phyloP scores from a whole-genome alignment of 2,329 filamentous ascomycete species.

The Aspergillus neotritici region DNA sequence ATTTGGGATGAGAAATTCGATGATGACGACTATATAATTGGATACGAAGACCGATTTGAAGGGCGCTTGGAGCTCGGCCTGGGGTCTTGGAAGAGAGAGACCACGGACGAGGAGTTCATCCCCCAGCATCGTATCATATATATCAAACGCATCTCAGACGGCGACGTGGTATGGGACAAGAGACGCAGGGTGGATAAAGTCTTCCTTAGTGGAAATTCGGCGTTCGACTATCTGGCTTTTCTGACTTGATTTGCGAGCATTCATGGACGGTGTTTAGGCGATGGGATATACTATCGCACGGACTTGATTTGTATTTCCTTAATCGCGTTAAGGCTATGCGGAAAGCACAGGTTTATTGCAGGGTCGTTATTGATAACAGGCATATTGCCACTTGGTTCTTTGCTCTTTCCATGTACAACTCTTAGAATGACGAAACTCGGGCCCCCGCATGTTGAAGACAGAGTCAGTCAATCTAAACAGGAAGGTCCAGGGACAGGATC shows the following conservation, averaged over 20 bases:
- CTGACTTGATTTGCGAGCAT: slow-evolving; percentile 12
- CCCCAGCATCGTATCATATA: slow-evolving; percentile 51
- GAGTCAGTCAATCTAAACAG: too few relatives aligned
- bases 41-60: slow-evolving; percentile 50
- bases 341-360: too few relatives aligned
- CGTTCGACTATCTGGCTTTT: slow-evolving; percentile 25
- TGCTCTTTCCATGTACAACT: too few relatives aligned
- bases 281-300: neutral
- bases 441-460: too few relatives aligned
- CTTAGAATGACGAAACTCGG: too few relatives aligned
- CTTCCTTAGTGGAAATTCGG: slow-evolving; percentile 42
- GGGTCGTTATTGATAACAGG: too few relatives aligned
- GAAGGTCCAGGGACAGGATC: too few relatives aligned
- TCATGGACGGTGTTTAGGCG: too few relatives aligned
- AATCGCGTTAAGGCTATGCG: too few relatives aligned
- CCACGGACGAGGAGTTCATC: slow-evolving; percentile 53
- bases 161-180: slow-evolving; percentile 48
- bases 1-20: slow-evolving; percentile 46
- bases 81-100: slow-evolving; percentile 49
- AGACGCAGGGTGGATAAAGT: slow-evolving; percentile 43
- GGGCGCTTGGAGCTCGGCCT: slow-evolving; percentile 45
- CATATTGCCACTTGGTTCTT: too few relatives aligned
- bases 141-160: slow-evolving; percentile 39
- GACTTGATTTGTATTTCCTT: neutral
- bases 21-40: slow-evolving; percentile 45